These are phyloP conservation scores for Physocladia obscura DNA, from an alignment of 192 early-diverging fungal genomes.

Conservation along the genomic window DNA sequence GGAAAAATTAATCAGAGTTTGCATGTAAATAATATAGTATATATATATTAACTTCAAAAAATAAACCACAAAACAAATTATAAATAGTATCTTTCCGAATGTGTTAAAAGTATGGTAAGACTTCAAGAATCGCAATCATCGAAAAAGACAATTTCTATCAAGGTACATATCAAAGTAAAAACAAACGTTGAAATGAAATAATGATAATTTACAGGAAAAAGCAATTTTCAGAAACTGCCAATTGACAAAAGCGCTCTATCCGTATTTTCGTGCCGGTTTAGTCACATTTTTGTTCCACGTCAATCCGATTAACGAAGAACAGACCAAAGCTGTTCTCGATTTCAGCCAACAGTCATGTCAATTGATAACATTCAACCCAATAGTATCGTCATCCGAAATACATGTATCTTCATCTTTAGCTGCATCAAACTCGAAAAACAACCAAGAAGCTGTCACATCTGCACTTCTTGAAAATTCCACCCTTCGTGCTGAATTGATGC, in stretches of 20 bases:
- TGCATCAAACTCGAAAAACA: too few species aligned
- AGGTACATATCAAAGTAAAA: too few species aligned
- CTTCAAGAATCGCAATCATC: slow-evolving; percentile 11
- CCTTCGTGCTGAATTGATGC: neutral
- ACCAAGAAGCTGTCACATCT: neutral
- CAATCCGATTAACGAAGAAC: slow-evolving; percentile 27
- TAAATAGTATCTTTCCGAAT: slow-evolving; percentile 9
- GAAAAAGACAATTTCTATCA: too few species aligned
- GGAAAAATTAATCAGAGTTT: slow-evolving; percentile 17
- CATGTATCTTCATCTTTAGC: too few species aligned
- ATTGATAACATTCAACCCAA: slow-evolving; percentile 7
- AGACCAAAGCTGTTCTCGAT: slow-evolving; percentile 20
- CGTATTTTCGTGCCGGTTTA: slow-evolving; percentile 13
- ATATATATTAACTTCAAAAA: neutral
- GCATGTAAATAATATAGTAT: neutral
- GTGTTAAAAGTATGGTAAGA: slow-evolving; percentile 21
- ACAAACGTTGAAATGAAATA: too few species aligned
- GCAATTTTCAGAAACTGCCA: slow-evolving; percentile 22
- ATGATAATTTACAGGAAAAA: neutral
- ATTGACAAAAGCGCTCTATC: slow-evolving; percentile 11
- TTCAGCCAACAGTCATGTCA: slow-evolving; percentile 22
- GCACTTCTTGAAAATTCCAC: neutral
- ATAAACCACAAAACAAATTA: neutral
- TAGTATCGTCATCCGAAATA: too few species aligned
- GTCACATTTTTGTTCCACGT: slow-evolving; percentile 27